Base-by-base conservation (phyloP, 208 protist genomes). In the Acanthamoeba rhysodes region DNA sequence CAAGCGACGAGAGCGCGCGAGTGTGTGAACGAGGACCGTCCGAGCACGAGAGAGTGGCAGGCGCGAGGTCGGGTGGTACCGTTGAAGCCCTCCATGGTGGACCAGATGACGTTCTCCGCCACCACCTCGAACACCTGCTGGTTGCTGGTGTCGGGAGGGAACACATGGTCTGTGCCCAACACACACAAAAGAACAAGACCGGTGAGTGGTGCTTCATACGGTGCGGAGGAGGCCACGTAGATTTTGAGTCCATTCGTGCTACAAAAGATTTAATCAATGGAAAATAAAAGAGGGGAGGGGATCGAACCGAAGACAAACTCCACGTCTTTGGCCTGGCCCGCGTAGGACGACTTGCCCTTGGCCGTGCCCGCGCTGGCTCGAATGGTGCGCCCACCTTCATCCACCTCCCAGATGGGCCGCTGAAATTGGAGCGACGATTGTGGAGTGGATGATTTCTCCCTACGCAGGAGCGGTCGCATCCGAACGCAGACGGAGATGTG, bases 81-180 rank as follows among this genome's bases (percentile, higher is more conserved):
- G n/a, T 88, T 88, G 80, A 62, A 88, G 41, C 80, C 80, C 53
- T 88, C 80, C 80, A 88, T 88, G 80, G 80, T 62, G 16, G 80
- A 88, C 37, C 48, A 88, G 53, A 88, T 62, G 27, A 88, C 53
- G 48, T 88, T 88, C 48, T 88, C 80, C 0, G 48, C 80, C 41
- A 88, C 53, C n/a, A 64, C 53, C 80, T 88, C 80, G 45, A 64
- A 88, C 48, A 88, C 80, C n/a, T 88, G n/a, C 48, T 88, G 80
- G 41, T 88, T 88, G 48, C 16, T 53, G 20, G 53, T 62, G 9
- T 88, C 48, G 12, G 80, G 80, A 16, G 48, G 24, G n/a, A 88
- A 88, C 32, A 88, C 80, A 53, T 88, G 80, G 22, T 88, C 80
- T 88, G 34, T 34, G 59, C 80, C 55, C 80, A 85, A 18, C 80